Conservation (phyloP, 129 eudicot genomes). For the Ambrosia trifida region DNA sequence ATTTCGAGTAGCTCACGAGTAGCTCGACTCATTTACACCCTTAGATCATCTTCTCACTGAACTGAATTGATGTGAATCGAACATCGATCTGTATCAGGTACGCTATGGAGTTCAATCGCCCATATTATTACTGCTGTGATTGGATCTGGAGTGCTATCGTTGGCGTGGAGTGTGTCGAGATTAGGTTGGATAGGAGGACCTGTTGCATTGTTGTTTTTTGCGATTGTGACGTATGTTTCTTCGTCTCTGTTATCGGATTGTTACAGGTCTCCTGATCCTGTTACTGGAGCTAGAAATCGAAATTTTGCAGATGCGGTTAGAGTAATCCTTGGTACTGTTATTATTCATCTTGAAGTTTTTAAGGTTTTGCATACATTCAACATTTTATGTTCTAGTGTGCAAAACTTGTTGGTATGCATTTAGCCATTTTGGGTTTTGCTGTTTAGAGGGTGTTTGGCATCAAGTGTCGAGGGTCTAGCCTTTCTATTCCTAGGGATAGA, state of each 20-base stretch:
- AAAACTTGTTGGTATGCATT: background rate
- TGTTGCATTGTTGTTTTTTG: constrained; percentile 56
- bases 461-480: background rate
- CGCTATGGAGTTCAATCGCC: constrained; percentile 62
- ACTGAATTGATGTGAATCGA: background rate
- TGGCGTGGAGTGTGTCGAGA: constrained; percentile 76
- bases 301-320: constrained; percentile 68
- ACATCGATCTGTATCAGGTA: constrained; percentile 41
- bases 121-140: constrained; percentile 82
- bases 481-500: too few species aligned
- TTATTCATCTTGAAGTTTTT: background rate
- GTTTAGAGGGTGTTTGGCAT: background rate
- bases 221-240: constrained; percentile 59
- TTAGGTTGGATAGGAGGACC: constrained; percentile 85
- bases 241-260: constrained; percentile 68
- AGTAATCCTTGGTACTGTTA: constrained; percentile 51
- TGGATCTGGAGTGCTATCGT: constrained; percentile 78
- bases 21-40: too few species aligned
- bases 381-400: background rate
- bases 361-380: background rate
- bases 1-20: too few species aligned
- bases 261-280: constrained; percentile 75
- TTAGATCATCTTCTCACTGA: too few species aligned
- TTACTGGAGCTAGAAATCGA: constrained; percentile 54
- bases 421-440: background rate